Conservation (phyloP, 352 stramenopile species). For the Phytopythium vexans region DNA sequence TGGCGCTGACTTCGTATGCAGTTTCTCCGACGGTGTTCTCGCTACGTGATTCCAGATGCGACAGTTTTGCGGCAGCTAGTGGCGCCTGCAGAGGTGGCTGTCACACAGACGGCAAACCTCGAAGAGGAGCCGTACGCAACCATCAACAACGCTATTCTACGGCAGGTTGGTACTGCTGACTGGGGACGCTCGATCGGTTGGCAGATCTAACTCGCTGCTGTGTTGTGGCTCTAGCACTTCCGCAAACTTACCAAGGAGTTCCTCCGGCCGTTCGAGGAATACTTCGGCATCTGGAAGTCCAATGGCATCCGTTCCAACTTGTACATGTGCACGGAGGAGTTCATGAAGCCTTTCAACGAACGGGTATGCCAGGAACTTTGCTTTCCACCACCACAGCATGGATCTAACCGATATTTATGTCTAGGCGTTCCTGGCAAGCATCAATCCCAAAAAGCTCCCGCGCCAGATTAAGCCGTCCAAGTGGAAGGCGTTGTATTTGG, state of each 20-base stretch:
- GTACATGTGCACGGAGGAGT: constrained; percentile 64
- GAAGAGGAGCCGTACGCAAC: constrained; percentile 67
- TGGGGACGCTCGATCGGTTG: not conserved
- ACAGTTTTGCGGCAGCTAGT: constrained; percentile 68
- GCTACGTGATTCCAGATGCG: constrained; percentile 53
- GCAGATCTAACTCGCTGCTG: constrained; percentile 1
- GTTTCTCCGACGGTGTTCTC: constrained; percentile 59
- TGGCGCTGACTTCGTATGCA: constrained; percentile 7
- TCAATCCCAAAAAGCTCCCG: constrained; percentile 52
- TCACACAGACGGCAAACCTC: constrained; percentile 40
- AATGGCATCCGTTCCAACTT: constrained; percentile 54
- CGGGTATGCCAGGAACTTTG: constrained; percentile 14
- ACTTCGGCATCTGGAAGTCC: constrained; percentile 80
- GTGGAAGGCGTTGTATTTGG: constrained; percentile 68
- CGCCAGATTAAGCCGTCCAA: constrained; percentile 62
- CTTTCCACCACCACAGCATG: not conserved
- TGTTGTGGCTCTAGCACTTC: constrained; percentile 59
- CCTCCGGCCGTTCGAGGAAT: constrained; percentile 85
- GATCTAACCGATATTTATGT: not conserved
- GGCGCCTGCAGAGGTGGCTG: constrained; percentile 35
- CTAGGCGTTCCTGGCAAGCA: constrained; percentile 51
- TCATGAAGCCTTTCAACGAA: constrained; percentile 74
- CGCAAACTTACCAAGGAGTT: constrained; percentile 81
- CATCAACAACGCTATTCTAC: constrained; percentile 86
- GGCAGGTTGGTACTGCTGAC: constrained; percentile 38